Evolutionary conservation across 495 filamentous ascomycete species (phyloP).

Genomic region (Hypomontagnella monticulosa): DNA sequence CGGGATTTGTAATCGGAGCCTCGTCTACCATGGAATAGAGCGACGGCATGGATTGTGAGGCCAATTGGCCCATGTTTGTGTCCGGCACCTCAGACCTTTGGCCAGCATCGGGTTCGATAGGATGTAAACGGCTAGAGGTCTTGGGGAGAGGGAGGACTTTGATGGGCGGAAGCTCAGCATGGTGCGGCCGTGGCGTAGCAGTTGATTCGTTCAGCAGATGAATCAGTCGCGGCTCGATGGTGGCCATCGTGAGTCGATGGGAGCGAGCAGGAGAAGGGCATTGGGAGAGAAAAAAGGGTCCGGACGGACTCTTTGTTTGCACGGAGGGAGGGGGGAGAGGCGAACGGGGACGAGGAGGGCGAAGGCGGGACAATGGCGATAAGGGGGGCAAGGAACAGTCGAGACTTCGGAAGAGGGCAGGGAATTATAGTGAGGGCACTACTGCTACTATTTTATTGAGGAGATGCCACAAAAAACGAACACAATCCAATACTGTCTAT

Average conservation of each 20-base stretch:
- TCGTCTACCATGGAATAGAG: constrained; percentile 49
- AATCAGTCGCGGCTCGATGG: constrained; percentile 67
- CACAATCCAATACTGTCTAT: constrained; percentile 28
- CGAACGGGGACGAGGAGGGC: constrained; percentile 35
- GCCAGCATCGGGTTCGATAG: constrained; percentile 57
- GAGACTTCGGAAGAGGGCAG: constrained; percentile 16
- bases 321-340: constrained; percentile 30
- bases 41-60: constrained; percentile 49
- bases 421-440: constrained; percentile 25
- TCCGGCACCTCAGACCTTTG: constrained; percentile 50
- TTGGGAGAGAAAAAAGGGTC: constrained; percentile 41
- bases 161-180: constrained; percentile 57
- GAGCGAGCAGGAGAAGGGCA: constrained; percentile 38
- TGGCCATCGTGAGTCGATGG: constrained; percentile 59
- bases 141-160: constrained; percentile 51
- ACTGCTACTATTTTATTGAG: constrained; percentile 5
- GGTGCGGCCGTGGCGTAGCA: constrained; percentile 47
- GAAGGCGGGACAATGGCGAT: constrained; percentile 26
- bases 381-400: constrained; percentile 18
- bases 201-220: constrained; percentile 64
- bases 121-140: constrained; percentile 52
- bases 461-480: constrained; percentile 16
- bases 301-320: constrained; percentile 39
- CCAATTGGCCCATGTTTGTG: constrained; percentile 34
- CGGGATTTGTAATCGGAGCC: not conserved